Evolutionary conservation across 2,329 filamentous ascomycete genomes (phyloP), one percentile per base, ranked within the genome.

Genomic region (Ophiostoma quercus): DNA sequence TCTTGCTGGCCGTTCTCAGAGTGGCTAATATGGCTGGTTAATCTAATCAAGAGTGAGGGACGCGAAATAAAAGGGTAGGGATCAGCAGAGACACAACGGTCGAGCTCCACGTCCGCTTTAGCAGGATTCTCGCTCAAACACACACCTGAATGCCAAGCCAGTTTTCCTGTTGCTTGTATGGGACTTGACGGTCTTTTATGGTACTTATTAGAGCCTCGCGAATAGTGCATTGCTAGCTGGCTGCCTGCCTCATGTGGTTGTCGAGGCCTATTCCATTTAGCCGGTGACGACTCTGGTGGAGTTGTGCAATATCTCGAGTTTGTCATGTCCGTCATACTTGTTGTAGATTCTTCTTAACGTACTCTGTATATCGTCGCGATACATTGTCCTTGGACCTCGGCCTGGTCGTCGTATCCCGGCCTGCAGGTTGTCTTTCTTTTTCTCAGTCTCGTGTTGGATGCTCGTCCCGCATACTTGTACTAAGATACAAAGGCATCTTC

Each of bases 221-320:
- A 25, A 8, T 41, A 8, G 22, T 22, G 51, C n/a, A 29, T 12
- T 25, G 19, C n/a, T 54, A 7, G n/a, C n/a, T 22, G n/a, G 9
- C 47, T 8, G 47, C 2, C 47, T 54, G 8, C 5, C 7, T 57
- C 8, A 12, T 22, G 47, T 54, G 51, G 51, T 57, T 57, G n/a
- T 57, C 51, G 51, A 57, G n/a, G 22, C 51, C 8, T 57, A 11
- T 57, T 63, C 60, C 12, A 63, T 63, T 63, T 63, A 63, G 12
- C 60, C 60, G 60, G 60, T 57, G 51, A 57, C 16, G 22, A 25
- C 51, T 57, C 51, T 25, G 16, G 51, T 57, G 51, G 51, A 57
- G 22, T 22, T 57, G 25, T 9, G 16, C 7, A 57, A 57, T 57
- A 57, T 57, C 51, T 29, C 16, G 51, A 25, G 8, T 54, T n/a